A percentile compares a stretch with the other conserved stretches of the same genome.
phyloP scores from a whole-genome alignment of 306 rosid genomes.

The Trifolium subterraneum region DNA sequence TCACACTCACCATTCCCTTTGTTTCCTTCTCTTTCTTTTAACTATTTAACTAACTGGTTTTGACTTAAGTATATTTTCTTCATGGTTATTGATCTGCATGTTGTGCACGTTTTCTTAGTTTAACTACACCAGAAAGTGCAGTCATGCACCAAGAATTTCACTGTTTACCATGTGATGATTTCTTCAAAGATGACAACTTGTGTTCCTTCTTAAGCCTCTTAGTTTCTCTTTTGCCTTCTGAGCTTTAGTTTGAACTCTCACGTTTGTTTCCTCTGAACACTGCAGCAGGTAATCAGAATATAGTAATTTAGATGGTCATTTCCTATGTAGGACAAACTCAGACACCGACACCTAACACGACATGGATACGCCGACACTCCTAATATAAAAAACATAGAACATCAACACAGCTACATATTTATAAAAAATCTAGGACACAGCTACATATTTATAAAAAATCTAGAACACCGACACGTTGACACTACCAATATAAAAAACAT shows the following conservation, averaged over 20 bases:
- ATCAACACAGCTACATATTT: too few species aligned
- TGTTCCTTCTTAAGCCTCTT: constrained; percentile 62
- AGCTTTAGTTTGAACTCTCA: constrained; percentile 59
- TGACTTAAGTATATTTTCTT: background rate
- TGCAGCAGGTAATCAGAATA: constrained; percentile 37
- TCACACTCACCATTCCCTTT: background rate
- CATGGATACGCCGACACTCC: too few species aligned
- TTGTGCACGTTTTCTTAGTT: background rate
- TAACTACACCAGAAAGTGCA: background rate
- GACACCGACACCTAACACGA: too few species aligned
- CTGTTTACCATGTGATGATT: constrained; percentile 26
- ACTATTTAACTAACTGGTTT: background rate
- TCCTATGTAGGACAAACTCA: too few species aligned
- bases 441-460: too few species aligned
- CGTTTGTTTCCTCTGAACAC: constrained; percentile 66
- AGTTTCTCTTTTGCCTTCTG: constrained; percentile 66
- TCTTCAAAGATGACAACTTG: constrained; percentile 63
- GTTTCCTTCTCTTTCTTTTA: background rate
- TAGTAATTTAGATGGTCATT: background rate
- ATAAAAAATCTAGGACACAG: too few species aligned
- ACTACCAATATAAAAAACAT: too few species aligned
- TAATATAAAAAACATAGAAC: too few species aligned
- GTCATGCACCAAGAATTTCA: constrained; percentile 18
- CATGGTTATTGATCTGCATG: constrained; percentile 9
- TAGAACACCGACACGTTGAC: too few species aligned